Evolutionary conservation across 495 filamentous ascomycete species (phyloP), one percentile per base, ranked within the genome.

Genomic region (Letharia columbiana): DNA sequence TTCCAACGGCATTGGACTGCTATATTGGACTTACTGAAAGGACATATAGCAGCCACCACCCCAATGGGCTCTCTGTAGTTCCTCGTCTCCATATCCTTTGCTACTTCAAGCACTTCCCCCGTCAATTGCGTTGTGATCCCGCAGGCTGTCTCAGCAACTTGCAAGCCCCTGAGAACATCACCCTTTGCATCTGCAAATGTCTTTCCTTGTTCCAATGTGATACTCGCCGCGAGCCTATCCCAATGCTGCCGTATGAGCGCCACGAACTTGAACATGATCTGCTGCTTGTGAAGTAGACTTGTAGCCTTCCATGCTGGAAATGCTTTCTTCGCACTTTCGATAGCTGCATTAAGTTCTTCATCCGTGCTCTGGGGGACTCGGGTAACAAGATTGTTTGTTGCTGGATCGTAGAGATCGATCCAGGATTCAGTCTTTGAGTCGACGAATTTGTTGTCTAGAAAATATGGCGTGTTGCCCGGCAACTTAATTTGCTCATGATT

Each of bases 51-150:
- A 37, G 94, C 94, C 60, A 96, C 91, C 57, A 99, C 88, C 65
- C 94, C 94, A 72, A 99, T 77, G 58, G 94, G 94, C 80, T 99
- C 94, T 60, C 85, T 83, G 74, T 98, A 98, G 68, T 85, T 90
- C 68, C 94, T 79, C 12, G 94, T 99, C 81, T 99, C 94, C 94
- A 99, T 99, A 75, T 99, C 94, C 82, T 95, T 96, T 60, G 93
- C 87, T 12, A 99, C 94, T 79, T 99, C 95, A 44, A 99, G 80
- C 40, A 99, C 86, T 77, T 98, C 93, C 42, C 94, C 94, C 66
- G 90, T 90, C 76, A 98, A 82, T 75, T 97, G 89, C 50, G 92
- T 93, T 11, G 94, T 94, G 69, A 96, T 96, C 42, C 89, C 91
- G 72, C 92, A 97, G 40, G 93, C 91, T 28, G 91, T 93, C 81